A percentile compares a stretch with the other conserved stretches of the same genome.
These are phyloP conservation scores for Acorus calamus DNA, from an alignment of 106 monocot genomes.

Conservation along the genomic window DNA sequence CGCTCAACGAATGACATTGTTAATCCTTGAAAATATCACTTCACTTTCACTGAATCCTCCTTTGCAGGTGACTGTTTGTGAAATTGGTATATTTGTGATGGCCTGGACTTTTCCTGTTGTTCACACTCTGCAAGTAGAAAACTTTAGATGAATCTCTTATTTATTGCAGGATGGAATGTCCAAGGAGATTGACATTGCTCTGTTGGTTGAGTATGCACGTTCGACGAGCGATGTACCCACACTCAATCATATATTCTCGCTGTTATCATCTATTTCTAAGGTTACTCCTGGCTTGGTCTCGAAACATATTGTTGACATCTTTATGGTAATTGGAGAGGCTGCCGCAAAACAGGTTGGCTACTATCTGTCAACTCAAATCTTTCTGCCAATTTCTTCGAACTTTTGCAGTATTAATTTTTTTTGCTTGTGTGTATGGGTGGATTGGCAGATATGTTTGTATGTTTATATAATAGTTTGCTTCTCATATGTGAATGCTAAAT, in stretches of 20 bases:
- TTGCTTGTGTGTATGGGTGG: neutral
- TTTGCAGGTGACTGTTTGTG: constrained; percentile 12
- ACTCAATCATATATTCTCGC: constrained; percentile 55
- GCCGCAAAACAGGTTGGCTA: constrained; percentile 57
- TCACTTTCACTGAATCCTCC: constrained; percentile 15
- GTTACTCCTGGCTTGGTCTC: constrained; percentile 51
- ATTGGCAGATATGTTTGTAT: too few species aligned
- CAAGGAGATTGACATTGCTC: constrained; percentile 26
- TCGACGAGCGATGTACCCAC: constrained; percentile 38
- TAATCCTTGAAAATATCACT: constrained; percentile 69
- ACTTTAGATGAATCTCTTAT: neutral
- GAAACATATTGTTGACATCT: constrained; percentile 55
- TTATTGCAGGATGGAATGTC: constrained; percentile 47
- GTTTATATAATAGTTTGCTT: too few species aligned
- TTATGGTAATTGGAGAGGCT: constrained; percentile 59
- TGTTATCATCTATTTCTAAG: constrained; percentile 67
- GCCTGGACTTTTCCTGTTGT: too few species aligned
- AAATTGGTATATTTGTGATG: too few species aligned
- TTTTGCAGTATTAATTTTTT: neutral
- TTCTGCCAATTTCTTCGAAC: neutral
- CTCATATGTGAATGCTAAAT: too few species aligned
- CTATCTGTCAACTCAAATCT: neutral
- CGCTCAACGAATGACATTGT: constrained; percentile 55
- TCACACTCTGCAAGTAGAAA: too few species aligned
- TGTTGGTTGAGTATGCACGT: constrained; percentile 57